Evolutionary conservation across 202 grass and related monocot species (phyloP).

Genomic region (Cymbopogon flexuosus): DNA sequence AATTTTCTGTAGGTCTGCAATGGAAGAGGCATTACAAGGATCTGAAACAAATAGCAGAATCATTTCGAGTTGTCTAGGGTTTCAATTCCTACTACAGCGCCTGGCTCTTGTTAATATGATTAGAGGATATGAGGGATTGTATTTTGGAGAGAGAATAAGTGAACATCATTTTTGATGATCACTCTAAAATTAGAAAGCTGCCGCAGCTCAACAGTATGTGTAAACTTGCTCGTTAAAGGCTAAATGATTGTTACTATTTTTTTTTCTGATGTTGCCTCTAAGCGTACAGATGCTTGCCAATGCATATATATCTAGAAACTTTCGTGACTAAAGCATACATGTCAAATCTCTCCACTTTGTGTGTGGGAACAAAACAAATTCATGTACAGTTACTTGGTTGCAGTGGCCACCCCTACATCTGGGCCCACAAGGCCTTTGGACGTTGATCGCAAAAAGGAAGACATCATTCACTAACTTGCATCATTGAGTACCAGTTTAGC

Average conservation of each 20-base stretch:
- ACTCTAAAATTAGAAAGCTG: not conserved
- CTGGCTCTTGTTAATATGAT: not conserved
- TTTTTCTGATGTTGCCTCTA: not conserved
- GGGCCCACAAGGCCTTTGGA: not conserved
- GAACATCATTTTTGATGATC: conserved; percentile 11
- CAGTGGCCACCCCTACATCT: not conserved
- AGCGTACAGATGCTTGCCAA: not conserved
- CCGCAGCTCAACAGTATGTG: not conserved
- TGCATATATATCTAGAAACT: not conserved
- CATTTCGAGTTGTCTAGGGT: conserved; percentile 70
- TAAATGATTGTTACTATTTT: not conserved
- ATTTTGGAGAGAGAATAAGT: not conserved
- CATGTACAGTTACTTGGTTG: conserved; percentile 18
- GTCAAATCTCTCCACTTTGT: conserved; percentile 5
- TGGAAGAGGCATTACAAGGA: conserved; percentile 95
- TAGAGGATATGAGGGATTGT: conserved; percentile 28
- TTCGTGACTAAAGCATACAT: conserved; percentile 4
- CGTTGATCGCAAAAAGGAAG: not conserved
- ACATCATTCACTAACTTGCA: not conserved
- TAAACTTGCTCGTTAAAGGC: conserved; percentile 6
- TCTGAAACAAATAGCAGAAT: conserved; percentile 78
- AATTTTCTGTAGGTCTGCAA: conserved; percentile 62
- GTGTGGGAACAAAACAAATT: not conserved
- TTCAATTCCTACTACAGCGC: not conserved
- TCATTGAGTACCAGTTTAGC: not conserved